Percentiles rank a stretch among this genome's conserved stretches.
Evolutionary conservation across 768 basidiomycete genomes (phyloP).

Genomic region (Lepiota brunneoincarnata): DNA sequence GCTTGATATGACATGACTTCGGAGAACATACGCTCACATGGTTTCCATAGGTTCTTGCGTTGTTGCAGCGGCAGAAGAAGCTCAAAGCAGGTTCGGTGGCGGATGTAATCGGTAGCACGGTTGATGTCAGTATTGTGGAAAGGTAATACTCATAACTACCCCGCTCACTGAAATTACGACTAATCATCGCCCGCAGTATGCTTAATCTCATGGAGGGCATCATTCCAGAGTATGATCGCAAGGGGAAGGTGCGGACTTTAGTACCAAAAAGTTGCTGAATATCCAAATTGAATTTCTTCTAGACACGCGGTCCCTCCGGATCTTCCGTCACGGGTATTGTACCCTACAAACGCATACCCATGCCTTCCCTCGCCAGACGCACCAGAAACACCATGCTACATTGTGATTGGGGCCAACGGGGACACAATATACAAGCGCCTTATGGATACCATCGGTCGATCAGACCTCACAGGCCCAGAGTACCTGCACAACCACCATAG

Average conservation of each 20-base stretch:
- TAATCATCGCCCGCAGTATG: conserved; percentile 43
- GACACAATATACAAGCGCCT: conserved; percentile 67
- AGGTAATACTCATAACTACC: conserved; percentile 35
- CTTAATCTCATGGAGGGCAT: conserved; percentile 77
- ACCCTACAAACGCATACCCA: conserved; percentile 72
- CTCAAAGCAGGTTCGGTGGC: conserved; percentile 19
- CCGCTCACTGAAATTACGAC: background rate
- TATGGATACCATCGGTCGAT: conserved; percentile 57
- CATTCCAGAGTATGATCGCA: conserved; percentile 73
- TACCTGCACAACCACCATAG: conserved; percentile 61
- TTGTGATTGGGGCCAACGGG: conserved; percentile 73
- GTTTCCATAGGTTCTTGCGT: conserved; percentile 51
- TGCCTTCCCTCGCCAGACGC: conserved; percentile 44
- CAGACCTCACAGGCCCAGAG: conserved; percentile 54
- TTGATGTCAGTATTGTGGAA: conserved; percentile 77
- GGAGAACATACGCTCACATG: background rate
- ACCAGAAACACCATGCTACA: conserved; percentile 44
- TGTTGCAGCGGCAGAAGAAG: conserved; percentile 42
- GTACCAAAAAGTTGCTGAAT: background rate
- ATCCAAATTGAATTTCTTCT: background rate
- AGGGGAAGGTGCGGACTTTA: conserved; percentile 48
- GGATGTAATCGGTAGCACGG: conserved; percentile 43
- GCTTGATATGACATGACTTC: background rate
- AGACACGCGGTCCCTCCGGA: conserved; percentile 72
- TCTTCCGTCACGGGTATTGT: conserved; percentile 76